Evolutionary conservation across 2,329 filamentous ascomycete species (phyloP).

Genomic region (Rhinocladiella similis): DNA sequence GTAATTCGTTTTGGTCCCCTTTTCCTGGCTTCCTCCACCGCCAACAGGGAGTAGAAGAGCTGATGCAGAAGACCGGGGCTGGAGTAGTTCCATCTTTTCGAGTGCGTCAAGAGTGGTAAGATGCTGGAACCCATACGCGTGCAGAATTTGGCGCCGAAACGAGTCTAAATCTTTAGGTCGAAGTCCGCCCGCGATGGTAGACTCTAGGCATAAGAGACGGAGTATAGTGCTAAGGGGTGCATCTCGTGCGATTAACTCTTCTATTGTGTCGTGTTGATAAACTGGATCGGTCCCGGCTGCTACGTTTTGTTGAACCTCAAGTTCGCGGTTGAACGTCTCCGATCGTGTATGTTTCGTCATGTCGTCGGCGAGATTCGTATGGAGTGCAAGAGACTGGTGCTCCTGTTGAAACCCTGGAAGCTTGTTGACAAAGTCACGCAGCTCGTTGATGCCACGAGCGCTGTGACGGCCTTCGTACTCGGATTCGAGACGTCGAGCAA

Average conservation of each 20-base stretch:
- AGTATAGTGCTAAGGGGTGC: slow-evolving; percentile 79
- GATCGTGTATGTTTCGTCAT: slow-evolving; percentile 91
- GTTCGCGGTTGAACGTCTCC: slow-evolving; percentile 80
- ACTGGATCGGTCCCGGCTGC: slow-evolving; percentile 86
- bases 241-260: slow-evolving; percentile 90
- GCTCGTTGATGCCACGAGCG: slow-evolving; percentile 83
- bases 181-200: slow-evolving; percentile 83
- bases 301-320: slow-evolving; percentile 95
- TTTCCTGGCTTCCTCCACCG: slow-evolving; percentile 49
- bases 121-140: slow-evolving; percentile 95
- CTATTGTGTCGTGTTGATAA: slow-evolving; percentile 85
- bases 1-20: slow-evolving; percentile 82
- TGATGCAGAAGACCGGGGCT: slow-evolving; percentile 73
- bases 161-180: slow-evolving; percentile 84
- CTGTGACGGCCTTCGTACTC: slow-evolving; percentile 88
- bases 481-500: slow-evolving; percentile 78
- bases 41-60: slow-evolving; percentile 79
- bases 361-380: slow-evolving; percentile 89
- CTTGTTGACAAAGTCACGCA: slow-evolving; percentile 93
- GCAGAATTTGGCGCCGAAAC: slow-evolving; percentile 83
- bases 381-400: slow-evolving; percentile 86
- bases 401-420: slow-evolving; percentile 90
- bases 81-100: slow-evolving; percentile 84
- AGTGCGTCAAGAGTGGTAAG: slow-evolving; percentile 83
- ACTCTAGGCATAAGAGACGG: slow-evolving; percentile 85